Base-by-base conservation (phyloP, 106 monocot species). In the Acorus gramineus region DNA sequence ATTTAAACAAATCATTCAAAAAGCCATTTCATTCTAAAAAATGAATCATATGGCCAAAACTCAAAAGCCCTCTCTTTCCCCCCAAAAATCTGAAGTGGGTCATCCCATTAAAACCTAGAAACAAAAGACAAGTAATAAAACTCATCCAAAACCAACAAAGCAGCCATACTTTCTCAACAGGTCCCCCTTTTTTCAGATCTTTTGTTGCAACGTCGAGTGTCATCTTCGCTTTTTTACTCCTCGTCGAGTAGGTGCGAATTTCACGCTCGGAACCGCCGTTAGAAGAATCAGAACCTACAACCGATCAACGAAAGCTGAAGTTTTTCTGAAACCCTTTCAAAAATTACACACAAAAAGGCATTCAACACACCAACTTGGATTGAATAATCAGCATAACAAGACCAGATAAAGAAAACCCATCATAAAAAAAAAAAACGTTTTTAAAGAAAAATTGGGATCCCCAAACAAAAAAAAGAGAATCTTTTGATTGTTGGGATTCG, bases 211-310 rank as follows among this genome's bases (percentile, higher is more conserved):
- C 28, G 43, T 57, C 65, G 3, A 47, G 55, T 11, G 3, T 46
- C 61, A 7, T 71, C 66, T 66, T 81, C 64, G 46, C 65, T 52
- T 66, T 81, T 70, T 87, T 83, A 50, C 49, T 87, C 64, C 78
- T 84, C 64, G 44, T 60, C 28, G 28, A 28, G 11, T 70, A 71
- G 42, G 54, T 64, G 65, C 45, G 60, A 11, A 44, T 7, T 49
- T 45, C 59, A 7, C 52, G 5, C 47, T 64, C 66, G 9, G 67
- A 56, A 44, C 8, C 60, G 49, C 62, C 72, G n/a, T 11, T 43
- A 28, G 48, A 46, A 13, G 44, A 11, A 11, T 55, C 47, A 47
- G 69, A 62, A 14, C 7, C 84, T 72, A 28, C 28, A 28, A 28
- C 28, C 28, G 28, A 28, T 28, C 28, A 28, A 28, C 28, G 28